Evolutionary conservation across 2,329 filamentous ascomycete species (phyloP).

Genomic region (Orbilia quercus): DNA sequence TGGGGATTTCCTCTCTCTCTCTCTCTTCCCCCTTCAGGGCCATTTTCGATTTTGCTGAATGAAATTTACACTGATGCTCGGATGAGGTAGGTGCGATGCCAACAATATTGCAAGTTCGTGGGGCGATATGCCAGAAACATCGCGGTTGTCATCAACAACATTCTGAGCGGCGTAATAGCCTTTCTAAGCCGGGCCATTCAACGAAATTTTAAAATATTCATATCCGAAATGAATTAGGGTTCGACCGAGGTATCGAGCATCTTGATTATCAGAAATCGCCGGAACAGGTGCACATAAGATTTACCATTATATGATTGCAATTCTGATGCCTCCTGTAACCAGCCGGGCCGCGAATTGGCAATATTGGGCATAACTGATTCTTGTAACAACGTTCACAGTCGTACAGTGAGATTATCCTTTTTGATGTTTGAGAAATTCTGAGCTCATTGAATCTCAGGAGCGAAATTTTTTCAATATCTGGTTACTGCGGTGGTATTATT

Average conservation of each 20-base stretch:
- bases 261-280: too few species aligned
- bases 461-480: conserved; percentile 35
- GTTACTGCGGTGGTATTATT: conserved; percentile 35
- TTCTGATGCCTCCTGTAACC: conserved; percentile 4
- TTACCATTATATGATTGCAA: conserved; percentile 19
- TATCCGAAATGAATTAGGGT: conserved; percentile 27
- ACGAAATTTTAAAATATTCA: conserved; percentile 5
- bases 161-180: conserved; percentile 40
- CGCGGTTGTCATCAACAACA: conserved; percentile 42
- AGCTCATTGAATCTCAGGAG: conserved; percentile 23
- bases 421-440: conserved; percentile 15
- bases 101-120: conserved; percentile 17
- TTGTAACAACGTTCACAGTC: conserved; percentile 1
- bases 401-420: background rate
- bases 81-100: conserved; percentile 43
- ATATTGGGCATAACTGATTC: too few species aligned
- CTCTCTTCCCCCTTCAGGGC: conserved; percentile 17
- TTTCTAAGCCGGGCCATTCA: conserved; percentile 31
- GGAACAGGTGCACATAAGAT: conserved; percentile 29
- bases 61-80: conserved; percentile 34
- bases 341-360: conserved; percentile 36
- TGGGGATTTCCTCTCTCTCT: background rate
- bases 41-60: background rate
- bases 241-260: conserved; percentile 14
- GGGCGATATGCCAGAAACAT: conserved; percentile 35